These are phyloP conservation scores for Novymonas esmeraldas DNA, from an alignment of 208 protist genomes.

Conservation along the genomic window DNA sequence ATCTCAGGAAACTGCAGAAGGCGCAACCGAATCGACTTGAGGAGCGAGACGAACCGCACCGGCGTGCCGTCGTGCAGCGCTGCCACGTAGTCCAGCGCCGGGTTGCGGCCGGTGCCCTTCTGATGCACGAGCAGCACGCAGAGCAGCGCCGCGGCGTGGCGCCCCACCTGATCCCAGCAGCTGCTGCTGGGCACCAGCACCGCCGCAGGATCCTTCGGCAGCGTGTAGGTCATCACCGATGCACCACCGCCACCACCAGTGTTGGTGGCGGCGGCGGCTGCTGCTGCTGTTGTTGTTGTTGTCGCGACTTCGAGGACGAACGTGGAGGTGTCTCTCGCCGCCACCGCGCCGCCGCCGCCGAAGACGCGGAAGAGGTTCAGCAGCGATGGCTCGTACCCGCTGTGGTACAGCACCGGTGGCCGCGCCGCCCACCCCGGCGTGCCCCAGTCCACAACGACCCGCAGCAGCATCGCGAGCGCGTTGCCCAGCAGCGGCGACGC, in stretches of 20 bases:
- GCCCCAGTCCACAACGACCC: constrained; percentile 62
- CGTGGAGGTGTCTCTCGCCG: background rate
- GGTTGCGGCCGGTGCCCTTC: constrained; percentile 63
- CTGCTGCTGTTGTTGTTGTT: constrained; percentile 5
- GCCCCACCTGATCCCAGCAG: constrained; percentile 44
- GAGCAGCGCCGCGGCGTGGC: constrained; percentile 64
- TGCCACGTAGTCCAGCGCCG: constrained; percentile 50
- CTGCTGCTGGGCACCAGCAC: constrained; percentile 35
- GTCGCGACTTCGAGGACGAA: constrained; percentile 23
- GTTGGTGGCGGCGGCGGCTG: background rate
- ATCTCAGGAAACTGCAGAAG: constrained; percentile 53
- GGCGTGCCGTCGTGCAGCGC: constrained; percentile 27
- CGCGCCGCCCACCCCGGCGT: constrained; percentile 9
- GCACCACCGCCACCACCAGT: background rate
- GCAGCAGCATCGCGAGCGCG: constrained; percentile 51
- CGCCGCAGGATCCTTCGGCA: constrained; percentile 22
- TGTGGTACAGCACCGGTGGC: constrained; percentile 43
- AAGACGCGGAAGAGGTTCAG: constrained; percentile 50
- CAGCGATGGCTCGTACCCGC: constrained; percentile 37
- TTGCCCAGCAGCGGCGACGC: constrained; percentile 35
- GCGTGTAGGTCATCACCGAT: background rate
- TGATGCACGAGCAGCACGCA: constrained; percentile 66
- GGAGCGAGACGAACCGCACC: constrained; percentile 45
- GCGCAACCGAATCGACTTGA: constrained; percentile 37
- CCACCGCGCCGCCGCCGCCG: background rate